A percentile compares a stretch with the other conserved stretches of the same genome.
These are phyloP conservation scores for Geotrichum aggregatum DNA, from an alignment of 1,139 yeast species.

Conservation along the genomic window DNA sequence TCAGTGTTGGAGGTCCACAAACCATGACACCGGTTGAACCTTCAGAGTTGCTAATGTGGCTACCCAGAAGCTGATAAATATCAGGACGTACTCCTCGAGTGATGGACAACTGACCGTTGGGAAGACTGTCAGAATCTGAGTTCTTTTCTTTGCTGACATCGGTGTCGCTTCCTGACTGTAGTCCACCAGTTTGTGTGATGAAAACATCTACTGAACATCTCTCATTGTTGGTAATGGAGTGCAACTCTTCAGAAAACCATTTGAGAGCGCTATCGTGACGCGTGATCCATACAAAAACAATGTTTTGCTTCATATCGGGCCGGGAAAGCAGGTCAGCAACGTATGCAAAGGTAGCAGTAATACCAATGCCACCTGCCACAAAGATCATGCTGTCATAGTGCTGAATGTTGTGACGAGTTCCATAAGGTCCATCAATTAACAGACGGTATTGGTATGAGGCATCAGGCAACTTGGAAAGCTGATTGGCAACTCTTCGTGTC, in stretches of 20 bases:
- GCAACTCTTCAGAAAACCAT: conserved; percentile 54
- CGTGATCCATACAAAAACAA: conserved; percentile 53
- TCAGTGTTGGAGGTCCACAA: conserved; percentile 45
- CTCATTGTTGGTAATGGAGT: conserved; percentile 32
- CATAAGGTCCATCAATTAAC: conserved; percentile 57
- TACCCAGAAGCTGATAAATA: conserved; percentile 33
- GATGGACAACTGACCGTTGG: conserved; percentile 5
- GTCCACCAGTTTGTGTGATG: background rate
- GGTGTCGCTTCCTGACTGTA: background rate
- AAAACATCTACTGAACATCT: conserved; percentile 39
- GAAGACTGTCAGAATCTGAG: conserved; percentile 8
- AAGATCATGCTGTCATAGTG: conserved; percentile 50
- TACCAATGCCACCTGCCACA: conserved; percentile 64
- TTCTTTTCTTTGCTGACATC: conserved; percentile 2
- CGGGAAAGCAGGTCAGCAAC: conserved; percentile 20
- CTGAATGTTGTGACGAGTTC: conserved; percentile 46
- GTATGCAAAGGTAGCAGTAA: conserved; percentile 47
- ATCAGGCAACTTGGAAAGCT: conserved; percentile 8
- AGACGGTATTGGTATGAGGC: conserved; percentile 33
- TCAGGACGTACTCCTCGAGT: conserved; percentile 36
- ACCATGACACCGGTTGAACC: conserved; percentile 34
- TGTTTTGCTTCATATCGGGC: conserved; percentile 29
- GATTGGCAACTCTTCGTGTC: conserved; percentile 30
- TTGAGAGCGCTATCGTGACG: conserved; percentile 40
- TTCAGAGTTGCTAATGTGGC: conserved; percentile 34